Evolutionary conservation across 2,329 filamentous ascomycete genomes (phyloP).

Genomic region (Stachybotrys chartarum): DNA sequence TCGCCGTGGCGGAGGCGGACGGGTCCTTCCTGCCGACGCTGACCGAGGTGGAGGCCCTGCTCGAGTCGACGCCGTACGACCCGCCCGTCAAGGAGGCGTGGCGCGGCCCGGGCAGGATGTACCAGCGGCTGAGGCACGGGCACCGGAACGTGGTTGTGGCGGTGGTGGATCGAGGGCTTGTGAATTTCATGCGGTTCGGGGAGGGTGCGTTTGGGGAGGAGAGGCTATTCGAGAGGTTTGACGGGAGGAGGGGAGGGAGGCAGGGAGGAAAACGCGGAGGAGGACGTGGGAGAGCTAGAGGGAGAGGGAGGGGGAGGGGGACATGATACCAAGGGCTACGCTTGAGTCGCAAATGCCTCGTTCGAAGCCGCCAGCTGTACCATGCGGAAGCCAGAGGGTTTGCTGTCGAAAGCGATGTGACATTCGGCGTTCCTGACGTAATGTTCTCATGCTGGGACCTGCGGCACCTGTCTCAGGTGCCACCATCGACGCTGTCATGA

Average conservation of each 20-base stretch:
- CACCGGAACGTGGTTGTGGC: conserved; percentile 78
- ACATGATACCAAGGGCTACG: conserved; percentile 10
- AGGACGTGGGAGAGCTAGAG: conserved; percentile 30
- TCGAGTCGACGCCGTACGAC: conserved; percentile 67
- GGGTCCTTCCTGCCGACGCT: conserved; percentile 66
- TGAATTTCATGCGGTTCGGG: conserved; percentile 76
- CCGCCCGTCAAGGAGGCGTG: conserved; percentile 36
- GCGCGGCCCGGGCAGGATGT: conserved; percentile 46
- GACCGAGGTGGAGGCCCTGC: conserved; percentile 60
- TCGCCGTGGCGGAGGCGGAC: conserved; percentile 74
- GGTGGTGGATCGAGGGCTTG: conserved; percentile 81
- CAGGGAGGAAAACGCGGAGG: conserved; percentile 31
- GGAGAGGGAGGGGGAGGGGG: conserved; percentile 17
- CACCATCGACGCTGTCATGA: too few relatives aligned
- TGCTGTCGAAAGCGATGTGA: too few relatives aligned
- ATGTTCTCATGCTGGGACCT: too few relatives aligned
- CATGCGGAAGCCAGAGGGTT: too few relatives aligned
- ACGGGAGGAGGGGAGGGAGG: conserved; percentile 28
- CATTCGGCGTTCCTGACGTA: too few relatives aligned
- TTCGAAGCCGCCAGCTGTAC: too few relatives aligned
- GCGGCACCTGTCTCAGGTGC: too few relatives aligned
- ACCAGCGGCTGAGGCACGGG: conserved; percentile 76
- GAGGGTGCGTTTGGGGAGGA: conserved; percentile 77
- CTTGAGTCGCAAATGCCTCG: background rate
- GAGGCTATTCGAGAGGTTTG: conserved; percentile 57